Conservation (phyloP, 352 stramenopile species). For the Halophytophthora batemanensis region DNA sequence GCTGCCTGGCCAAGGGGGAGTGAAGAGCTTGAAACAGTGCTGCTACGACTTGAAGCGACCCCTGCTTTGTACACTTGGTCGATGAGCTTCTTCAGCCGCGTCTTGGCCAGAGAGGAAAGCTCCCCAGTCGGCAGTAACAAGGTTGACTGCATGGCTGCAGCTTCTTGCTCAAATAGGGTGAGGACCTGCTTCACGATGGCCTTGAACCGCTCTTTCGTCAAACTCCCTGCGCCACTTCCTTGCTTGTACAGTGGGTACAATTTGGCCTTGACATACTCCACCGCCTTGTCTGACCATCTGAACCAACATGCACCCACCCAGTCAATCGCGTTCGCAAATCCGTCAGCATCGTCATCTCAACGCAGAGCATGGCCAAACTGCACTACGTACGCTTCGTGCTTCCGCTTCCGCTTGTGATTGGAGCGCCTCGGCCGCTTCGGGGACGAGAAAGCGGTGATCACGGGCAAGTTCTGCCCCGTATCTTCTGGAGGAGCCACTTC, state of each 20-base stretch:
- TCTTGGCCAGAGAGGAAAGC: conserved; percentile 59
- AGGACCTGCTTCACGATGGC: conserved; percentile 70
- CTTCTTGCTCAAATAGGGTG: conserved; percentile 55
- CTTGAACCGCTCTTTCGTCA: conserved; percentile 80
- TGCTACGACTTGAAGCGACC: conserved; percentile 3
- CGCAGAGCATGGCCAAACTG: not conserved
- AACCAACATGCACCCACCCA: conserved; percentile 1
- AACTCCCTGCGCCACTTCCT: conserved; percentile 31
- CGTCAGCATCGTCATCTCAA: not conserved
- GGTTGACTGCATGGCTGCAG: conserved; percentile 54
- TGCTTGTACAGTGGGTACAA: conserved; percentile 80
- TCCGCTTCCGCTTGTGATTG: conserved; percentile 41
- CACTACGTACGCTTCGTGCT: conserved; percentile 40
- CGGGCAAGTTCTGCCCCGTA: conserved; percentile 23
- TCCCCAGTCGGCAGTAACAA: conserved; percentile 36
- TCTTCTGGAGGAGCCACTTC: conserved; percentile 12
- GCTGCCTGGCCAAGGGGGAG: conserved; percentile 15
- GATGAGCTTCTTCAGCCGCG: conserved; percentile 66
- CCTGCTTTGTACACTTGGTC: conserved; percentile 65
- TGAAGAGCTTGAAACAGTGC: conserved; percentile 3
- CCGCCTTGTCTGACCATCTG: conserved; percentile 47
- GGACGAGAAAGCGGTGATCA: conserved; percentile 44
- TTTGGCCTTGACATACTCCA: conserved; percentile 81
- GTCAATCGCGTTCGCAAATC: not conserved
- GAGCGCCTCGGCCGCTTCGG: conserved; percentile 26